Evolutionary conservation across 768 basidiomycete genomes (phyloP), one percentile per base, ranked within the genome.

Genomic region (Neoboletus subvelutipes): DNA sequence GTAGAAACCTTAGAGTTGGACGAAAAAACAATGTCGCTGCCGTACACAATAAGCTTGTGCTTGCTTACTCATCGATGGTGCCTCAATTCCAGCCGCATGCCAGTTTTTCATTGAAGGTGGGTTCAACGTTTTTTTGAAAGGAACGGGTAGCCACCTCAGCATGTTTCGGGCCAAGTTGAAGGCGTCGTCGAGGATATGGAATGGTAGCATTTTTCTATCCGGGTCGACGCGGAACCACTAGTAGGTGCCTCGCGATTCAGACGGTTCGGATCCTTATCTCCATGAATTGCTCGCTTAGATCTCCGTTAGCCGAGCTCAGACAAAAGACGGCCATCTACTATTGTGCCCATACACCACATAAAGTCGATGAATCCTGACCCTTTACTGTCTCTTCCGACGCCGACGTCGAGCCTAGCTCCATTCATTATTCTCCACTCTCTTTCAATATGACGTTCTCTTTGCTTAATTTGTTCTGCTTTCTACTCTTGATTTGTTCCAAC

Each of bases 371-470:
- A 5, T 39, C 3, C 26, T 4, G 28, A 28, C 28, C 28, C 18
- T 34, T 17, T 5, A 7, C 39, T 26, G 24, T 29, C 29, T 40
- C 45, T 55, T 29, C 50, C 34, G 42, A 39, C 60, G 40, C 49
- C 2, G 37, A 50, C 53, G 51, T 47, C 37, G 46, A 51, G 43
- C 45, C 40, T 15, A 40, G 7, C 22, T 47, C 45, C 47, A 20
- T 36, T 51, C 41, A 4, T 43, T 42, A 36, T 24, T 22, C 13
- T n/a, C 29, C 24, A n/a, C 45, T 12, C 18, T 29, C 33, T 37
- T 51, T 42, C 36, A 45, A 2, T 9, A 71, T 70, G 66, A 46
- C 55, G 20, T 41, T 31, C 31, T 36, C 48, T 45, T 55, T 42
- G n/a, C 15, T 33, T 37, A 24, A 5, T 15, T 28, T 47, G 9